Percentiles rank a stretch among this genome's conserved stretches.
phyloP scores from a whole-genome alignment of 2,329 filamentous ascomycete species.

The Cercospora sesami region DNA sequence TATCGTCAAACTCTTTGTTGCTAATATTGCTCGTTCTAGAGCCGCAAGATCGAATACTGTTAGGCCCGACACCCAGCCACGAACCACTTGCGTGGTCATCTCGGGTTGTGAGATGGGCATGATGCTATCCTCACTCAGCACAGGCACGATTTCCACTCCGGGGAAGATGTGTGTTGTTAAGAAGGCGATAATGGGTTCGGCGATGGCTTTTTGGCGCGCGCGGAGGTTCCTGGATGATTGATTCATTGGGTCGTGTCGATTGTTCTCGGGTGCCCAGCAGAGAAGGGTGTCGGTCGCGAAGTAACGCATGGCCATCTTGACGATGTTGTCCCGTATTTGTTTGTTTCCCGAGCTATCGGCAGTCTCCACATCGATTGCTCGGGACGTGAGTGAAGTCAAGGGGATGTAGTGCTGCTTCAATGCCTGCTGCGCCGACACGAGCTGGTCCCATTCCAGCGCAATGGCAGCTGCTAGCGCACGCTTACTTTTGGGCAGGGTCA shows the following conservation, averaged over 20 bases:
- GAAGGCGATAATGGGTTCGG: conserved; percentile 69
- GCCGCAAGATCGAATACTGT: conserved; percentile 80
- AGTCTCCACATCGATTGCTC: conserved; percentile 75
- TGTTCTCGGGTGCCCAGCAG: conserved; percentile 73
- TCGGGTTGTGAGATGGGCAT: conserved; percentile 71
- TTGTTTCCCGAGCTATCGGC: conserved; percentile 60
- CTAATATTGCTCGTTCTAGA: conserved; percentile 78
- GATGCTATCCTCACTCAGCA: conserved; percentile 77
- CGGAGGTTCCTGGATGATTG: conserved; percentile 53
- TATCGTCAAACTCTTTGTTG: conserved; percentile 81
- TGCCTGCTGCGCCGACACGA: conserved; percentile 79
- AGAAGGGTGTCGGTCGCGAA: conserved; percentile 89
- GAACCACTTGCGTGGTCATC: conserved; percentile 73
- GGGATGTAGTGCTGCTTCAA: conserved; percentile 85
- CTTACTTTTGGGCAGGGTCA: conserved; percentile 73
- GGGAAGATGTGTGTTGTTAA: conserved; percentile 78
- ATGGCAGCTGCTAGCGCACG: conserved; percentile 79
- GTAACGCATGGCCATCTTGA: conserved; percentile 74
- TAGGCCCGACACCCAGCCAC: conserved; percentile 72
- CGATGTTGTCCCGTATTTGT: conserved; percentile 63
- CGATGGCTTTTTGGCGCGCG: conserved; percentile 68
- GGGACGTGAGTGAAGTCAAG: conserved; percentile 78
- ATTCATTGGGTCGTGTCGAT: conserved; percentile 47
- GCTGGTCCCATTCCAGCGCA: conserved; percentile 88
- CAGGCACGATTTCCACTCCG: conserved; percentile 72